These are phyloP conservation scores for Lentinula sp. DNA, from an alignment of 768 basidiomycete genomes.

Conservation along the genomic window DNA sequence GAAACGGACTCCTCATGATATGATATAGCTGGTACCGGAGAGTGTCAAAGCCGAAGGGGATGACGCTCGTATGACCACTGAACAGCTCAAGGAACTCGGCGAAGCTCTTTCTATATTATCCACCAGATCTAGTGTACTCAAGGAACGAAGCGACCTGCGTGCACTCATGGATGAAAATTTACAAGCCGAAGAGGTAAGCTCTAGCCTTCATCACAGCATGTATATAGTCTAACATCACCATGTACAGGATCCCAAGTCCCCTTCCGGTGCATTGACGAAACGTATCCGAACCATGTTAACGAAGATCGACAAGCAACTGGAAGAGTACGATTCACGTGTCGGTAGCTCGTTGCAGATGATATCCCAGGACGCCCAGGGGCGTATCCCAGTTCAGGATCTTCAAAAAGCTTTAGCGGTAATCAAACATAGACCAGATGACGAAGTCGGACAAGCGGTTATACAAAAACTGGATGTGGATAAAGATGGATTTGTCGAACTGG, in stretches of 20 bases:
- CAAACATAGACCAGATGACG: constrained; percentile 88
- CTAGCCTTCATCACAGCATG: background rate
- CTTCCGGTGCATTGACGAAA: constrained; percentile 84
- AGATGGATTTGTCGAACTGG: constrained; percentile 92
- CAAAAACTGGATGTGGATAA: constrained; percentile 94
- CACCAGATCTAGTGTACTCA: constrained; percentile 89
- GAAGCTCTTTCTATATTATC: constrained; percentile 89
- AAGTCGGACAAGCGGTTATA: constrained; percentile 80
- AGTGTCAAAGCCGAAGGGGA: constrained; percentile 45
- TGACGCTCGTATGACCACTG: constrained; percentile 93
- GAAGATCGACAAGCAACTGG: constrained; percentile 89
- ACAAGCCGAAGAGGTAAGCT: constrained; percentile 71
- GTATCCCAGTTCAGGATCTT: constrained; percentile 84
- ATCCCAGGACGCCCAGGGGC: constrained; percentile 78
- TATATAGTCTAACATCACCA: background rate
- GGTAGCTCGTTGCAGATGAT: constrained; percentile 84
- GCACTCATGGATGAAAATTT: constrained; percentile 93
- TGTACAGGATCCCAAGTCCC: constrained; percentile 70
- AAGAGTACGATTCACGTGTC: constrained; percentile 87
- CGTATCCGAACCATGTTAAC: constrained; percentile 93
- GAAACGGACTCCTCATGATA: background rate
- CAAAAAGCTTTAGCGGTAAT: constrained; percentile 90
- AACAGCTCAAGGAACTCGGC: constrained; percentile 90
- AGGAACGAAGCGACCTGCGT: constrained; percentile 90
- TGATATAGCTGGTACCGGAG: constrained; percentile 56